Base-by-base conservation (phyloP, 352 stramenopile genomes). In the Phytophthora syringae region DNA sequence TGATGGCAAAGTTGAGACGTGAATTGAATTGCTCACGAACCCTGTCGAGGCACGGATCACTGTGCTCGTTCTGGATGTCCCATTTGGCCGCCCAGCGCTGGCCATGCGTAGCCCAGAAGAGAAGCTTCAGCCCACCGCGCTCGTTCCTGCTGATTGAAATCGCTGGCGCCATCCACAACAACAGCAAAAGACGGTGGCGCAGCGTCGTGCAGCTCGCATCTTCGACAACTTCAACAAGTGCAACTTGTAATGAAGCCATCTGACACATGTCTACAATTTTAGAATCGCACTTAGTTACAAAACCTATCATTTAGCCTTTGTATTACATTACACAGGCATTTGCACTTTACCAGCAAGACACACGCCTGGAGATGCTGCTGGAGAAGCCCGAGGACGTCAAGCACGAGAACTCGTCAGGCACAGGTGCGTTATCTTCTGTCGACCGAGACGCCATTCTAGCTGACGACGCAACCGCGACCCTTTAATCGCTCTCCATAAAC, bases 331-430 rank as follows among this genome's bases (percentile, higher is more conserved):
- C 4, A 30, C 13, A 42, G n/a, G 27, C 36, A n/a, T n/a, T n/a
- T n/a, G n/a, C n/a, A n/a, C n/a, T n/a, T n/a, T n/a, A n/a, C n/a
- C n/a, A n/a, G 16, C 34, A n/a, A 52, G 50, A 4, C 39, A 16
- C n/a, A n/a, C 40, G 22, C 24, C 45, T 39, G 16, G 67, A 74
- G 6, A 95, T 95, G 87, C 74, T 93, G 62, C 72, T 95, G 52
- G 87, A 94, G 62, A 95, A 95, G 61, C 87, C 87, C 9, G 67
- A 81, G 52, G 77, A 78, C 61, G 85, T 95, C 59, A 85, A 79
- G 56, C 87, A 95, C 65, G 77, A 88, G 59, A 94, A 88, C 51
- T 64, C 80, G 7, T 82, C 87, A 12, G 82, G 82, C 18, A 88
- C 77, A 18, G 81, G 84, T 92, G 52, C 54, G 72, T 74, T 11